Evolutionary conservation across 148 eudicot genomes (phyloP).

Genomic region (Silene conica): DNA sequence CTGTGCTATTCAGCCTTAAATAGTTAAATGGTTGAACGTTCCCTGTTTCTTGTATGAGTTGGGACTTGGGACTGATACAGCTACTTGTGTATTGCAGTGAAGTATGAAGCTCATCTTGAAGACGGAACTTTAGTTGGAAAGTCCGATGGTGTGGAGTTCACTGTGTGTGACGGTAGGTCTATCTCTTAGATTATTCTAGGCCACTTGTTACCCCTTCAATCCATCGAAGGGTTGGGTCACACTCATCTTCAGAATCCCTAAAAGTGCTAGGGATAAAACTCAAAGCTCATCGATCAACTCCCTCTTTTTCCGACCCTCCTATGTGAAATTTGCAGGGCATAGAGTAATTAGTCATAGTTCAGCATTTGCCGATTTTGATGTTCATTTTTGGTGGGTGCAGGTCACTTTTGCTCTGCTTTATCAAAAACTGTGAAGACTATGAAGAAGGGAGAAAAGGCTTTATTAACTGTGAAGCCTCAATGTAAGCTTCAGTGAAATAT

Average conservation of each 20-base stretch:
- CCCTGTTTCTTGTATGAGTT: not conserved
- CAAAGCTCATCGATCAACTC: too few relatives aligned
- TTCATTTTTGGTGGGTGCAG: conserved; percentile 24
- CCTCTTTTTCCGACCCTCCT: too few relatives aligned
- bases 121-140: conserved; percentile 65
- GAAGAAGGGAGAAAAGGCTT: conserved; percentile 93
- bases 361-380: not conserved
- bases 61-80: not conserved
- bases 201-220: too few relatives aligned
- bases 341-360: not conserved
- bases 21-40: not conserved
- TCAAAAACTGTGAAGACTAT: conserved; percentile 85
- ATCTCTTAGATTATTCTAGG: not conserved
- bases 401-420: conserved; percentile 90
- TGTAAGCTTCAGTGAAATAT: conserved; percentile 40
- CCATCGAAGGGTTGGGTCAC: too few relatives aligned
- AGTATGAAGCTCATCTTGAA: conserved; percentile 72
- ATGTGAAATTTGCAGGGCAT: too few relatives aligned
- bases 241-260: too few relatives aligned
- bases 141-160: conserved; percentile 72
- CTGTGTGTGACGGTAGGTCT: conserved; percentile 64
- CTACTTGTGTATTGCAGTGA: conserved; percentile 42
- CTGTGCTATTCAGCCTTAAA: not conserved
- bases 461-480: conserved; percentile 76
- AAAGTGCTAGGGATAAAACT: too few relatives aligned